Conservation (phyloP, 2,329 filamentous ascomycete genomes). For the Claviceps capensis region DNA sequence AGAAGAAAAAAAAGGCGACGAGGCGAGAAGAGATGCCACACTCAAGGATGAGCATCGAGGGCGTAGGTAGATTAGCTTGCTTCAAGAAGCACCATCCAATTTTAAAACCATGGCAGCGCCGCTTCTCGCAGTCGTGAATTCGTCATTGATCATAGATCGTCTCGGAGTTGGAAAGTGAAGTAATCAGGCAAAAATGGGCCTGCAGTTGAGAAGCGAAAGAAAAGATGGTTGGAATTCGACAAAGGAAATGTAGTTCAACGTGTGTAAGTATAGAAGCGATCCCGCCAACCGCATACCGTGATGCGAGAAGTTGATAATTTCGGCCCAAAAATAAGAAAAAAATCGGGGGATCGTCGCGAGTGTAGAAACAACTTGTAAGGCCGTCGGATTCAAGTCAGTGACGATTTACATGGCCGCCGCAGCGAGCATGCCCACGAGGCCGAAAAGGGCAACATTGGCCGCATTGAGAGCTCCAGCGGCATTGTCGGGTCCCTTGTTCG, state of each 20-base stretch:
- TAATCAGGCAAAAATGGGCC: neutral
- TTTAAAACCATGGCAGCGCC: neutral
- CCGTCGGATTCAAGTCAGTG: no score
- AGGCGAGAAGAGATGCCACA: neutral
- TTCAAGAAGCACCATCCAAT: no score
- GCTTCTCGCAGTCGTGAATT: conserved; percentile 4
- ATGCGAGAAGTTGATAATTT: no score
- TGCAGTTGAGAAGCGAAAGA: neutral
- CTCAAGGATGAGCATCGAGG: neutral
- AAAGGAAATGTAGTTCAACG: neutral
- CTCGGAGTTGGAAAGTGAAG: conserved; percentile 2
- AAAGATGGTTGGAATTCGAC: neutral
- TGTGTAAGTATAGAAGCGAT: no score
- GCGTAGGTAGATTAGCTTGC: neutral
- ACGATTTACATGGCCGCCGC: conserved; percentile 36
- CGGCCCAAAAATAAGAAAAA: neutral
- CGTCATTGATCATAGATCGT: conserved; percentile 10
- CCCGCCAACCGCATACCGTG: no score
- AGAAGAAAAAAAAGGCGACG: neutral
- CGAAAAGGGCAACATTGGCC: conserved; percentile 32
- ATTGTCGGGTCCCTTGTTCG: conserved; percentile 24
- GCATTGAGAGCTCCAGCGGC: conserved; percentile 31
- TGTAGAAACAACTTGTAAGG: neutral
- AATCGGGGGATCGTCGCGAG: neutral
- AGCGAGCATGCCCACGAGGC: conserved; percentile 34